Conservation (phyloP, 768 basidiomycete genomes). For the Mycena metata region DNA sequence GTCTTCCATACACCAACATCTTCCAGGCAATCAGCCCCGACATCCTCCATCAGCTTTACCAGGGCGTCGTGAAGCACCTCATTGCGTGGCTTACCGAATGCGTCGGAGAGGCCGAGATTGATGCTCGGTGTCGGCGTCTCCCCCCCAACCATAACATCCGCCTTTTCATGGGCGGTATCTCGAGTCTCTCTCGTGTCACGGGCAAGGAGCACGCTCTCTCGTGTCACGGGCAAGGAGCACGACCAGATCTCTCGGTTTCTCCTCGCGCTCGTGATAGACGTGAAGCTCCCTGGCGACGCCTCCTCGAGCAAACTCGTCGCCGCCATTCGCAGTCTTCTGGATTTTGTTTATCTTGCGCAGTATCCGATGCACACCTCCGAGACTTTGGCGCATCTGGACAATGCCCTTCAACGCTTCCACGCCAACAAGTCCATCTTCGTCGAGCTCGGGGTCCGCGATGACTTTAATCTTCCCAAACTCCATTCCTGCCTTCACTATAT, state of each 20-base stretch:
- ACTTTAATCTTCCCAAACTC: no score
- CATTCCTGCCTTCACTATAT: no score
- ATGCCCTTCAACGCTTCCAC: constrained; percentile 47
- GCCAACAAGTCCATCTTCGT: constrained; percentile 48
- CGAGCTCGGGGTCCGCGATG: no score
- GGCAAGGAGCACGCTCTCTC: constrained; percentile 42
- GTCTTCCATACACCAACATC: no score
- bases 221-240: constrained; percentile 46
- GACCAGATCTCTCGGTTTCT: constrained; percentile 42
- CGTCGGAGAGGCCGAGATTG: constrained; percentile 41
- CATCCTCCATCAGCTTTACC: constrained; percentile 9
- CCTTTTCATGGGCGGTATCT: no score
- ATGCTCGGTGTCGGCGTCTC: no score
- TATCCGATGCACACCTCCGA: constrained; percentile 42
- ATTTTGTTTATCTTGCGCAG: constrained; percentile 53
- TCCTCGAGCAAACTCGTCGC: constrained; percentile 27
- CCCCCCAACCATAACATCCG: no score
- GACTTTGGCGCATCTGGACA: constrained; percentile 41
- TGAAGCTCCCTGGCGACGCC: constrained; percentile 20
- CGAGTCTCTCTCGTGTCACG: no score
- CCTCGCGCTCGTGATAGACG: constrained; percentile 40
- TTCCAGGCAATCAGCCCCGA: no score
- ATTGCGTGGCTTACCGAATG: constrained; percentile 39
- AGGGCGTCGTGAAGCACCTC: constrained; percentile 39
- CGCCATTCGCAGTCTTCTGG: constrained; percentile 45